Conservation (phyloP, 1,284 basidiomycete genomes). For the Trichosporon sp. region DNA sequence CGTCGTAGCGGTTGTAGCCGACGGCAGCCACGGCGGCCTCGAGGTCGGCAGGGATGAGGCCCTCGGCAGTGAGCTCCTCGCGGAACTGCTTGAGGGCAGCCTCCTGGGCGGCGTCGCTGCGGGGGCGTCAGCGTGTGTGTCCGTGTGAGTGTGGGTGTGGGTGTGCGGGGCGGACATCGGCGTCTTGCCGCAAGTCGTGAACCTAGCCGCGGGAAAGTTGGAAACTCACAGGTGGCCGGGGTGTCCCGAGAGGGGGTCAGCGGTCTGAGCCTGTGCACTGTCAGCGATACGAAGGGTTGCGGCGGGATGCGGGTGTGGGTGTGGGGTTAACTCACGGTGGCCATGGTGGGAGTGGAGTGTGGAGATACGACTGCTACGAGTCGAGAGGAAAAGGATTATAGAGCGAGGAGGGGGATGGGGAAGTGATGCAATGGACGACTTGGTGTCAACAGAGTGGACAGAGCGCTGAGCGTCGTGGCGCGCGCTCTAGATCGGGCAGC, state of each 20-base stretch:
- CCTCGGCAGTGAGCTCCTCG: slow-evolving; percentile 56
- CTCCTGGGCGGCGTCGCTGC: slow-evolving; percentile 57
- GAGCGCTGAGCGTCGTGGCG: background rate
- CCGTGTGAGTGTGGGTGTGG: background rate
- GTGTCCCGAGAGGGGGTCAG: slow-evolving; percentile 64
- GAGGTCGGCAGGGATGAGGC: slow-evolving; percentile 39
- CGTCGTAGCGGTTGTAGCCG: slow-evolving; percentile 67
- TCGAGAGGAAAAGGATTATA: background rate
- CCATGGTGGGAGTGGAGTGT: background rate
- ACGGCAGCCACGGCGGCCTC: slow-evolving; percentile 37
- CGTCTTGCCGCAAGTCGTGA: background rate
- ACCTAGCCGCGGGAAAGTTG: background rate
- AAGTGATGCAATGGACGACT: background rate
- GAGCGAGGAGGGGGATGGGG: background rate
- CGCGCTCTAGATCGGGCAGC: background rate
- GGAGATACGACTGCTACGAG: background rate
- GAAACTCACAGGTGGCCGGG: slow-evolving; percentile 66
- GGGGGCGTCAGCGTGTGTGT: background rate
- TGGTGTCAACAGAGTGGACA: background rate
- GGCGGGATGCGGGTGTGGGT: background rate
- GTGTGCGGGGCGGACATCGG: background rate
- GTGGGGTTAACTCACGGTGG: slow-evolving; percentile 8
- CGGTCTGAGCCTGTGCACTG: slow-evolving; percentile 10
- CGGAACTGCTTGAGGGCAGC: slow-evolving; percentile 68
- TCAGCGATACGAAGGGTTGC: background rate